Evolutionary conservation across 2,329 filamentous ascomycete species (phyloP).

Genomic region (Aureobasidium musti): DNA sequence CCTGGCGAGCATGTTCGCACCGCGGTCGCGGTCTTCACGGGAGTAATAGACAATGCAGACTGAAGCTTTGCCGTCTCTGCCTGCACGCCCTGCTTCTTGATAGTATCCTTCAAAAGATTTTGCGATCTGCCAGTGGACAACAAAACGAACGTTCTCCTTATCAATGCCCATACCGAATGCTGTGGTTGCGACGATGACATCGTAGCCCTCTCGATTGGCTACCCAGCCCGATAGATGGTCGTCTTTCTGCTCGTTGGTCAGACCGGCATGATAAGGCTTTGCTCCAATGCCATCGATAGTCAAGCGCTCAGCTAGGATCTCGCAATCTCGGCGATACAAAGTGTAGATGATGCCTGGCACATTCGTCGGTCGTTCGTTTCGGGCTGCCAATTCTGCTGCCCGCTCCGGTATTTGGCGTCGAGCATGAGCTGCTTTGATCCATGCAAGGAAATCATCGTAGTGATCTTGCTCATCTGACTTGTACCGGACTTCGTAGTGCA

Average conservation of each 20-base stretch:
- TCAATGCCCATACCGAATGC: slow-evolving; percentile 99
- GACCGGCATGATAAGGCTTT: slow-evolving; percentile 70
- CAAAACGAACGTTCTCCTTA: slow-evolving; percentile 91
- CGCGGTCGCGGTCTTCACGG: slow-evolving; percentile 78
- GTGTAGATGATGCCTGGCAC: slow-evolving; percentile 81
- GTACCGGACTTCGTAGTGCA: slow-evolving; percentile 88
- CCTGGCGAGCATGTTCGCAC: slow-evolving; percentile 57
- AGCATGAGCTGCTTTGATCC: slow-evolving; percentile 72
- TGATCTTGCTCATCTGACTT: slow-evolving; percentile 74
- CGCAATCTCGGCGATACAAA: slow-evolving; percentile 72
- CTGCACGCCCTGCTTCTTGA: slow-evolving; percentile 90
- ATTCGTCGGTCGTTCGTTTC: slow-evolving; percentile 58
- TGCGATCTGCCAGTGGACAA: slow-evolving; percentile 90
- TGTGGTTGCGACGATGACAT: slow-evolving; percentile 87
- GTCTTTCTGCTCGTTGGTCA: slow-evolving; percentile 67
- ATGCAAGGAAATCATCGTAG: slow-evolving; percentile 66
- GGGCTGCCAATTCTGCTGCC: slow-evolving; percentile 58
- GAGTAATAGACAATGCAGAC: slow-evolving; percentile 91
- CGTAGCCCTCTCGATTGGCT: slow-evolving; percentile 62
- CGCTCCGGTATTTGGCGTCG: slow-evolving; percentile 64
- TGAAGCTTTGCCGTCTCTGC: slow-evolving; percentile 83
- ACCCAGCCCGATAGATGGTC: slow-evolving; percentile 73
- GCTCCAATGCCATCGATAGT: slow-evolving; percentile 70
- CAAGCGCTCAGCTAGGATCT: slow-evolving; percentile 66
- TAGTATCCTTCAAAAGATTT: slow-evolving; percentile 97